Base-by-base conservation (phyloP, 2,329 filamentous ascomycete genomes). In the Lasiodiplodia sp. region DNA sequence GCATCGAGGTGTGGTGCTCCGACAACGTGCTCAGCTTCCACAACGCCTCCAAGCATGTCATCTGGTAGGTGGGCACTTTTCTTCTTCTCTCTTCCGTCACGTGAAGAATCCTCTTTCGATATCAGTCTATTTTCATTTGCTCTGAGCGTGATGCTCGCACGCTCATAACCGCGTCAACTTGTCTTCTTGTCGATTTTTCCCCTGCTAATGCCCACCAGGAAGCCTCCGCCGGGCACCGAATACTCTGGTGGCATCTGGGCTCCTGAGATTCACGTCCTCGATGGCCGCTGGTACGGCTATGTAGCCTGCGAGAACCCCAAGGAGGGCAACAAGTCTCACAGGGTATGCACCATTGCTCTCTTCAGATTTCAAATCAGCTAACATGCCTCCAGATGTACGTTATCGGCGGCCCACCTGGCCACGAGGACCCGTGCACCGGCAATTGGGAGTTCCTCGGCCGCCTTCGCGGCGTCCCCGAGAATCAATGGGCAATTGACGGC, bases 281-380 rank as follows among this genome's bases (percentile, higher is more conserved):
- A 82, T 47, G 83, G 82, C 0, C 80, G 80, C 25, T 88, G 86
- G 86, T 88, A 86, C 74, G 79, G 87, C 69, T 87, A 87, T 74
- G 84, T 79, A 73, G 83, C 77, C 3, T 81, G 78, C 18, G 80
- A 78, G 23, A 73, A 83, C 70, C 79, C 79, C 0, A 69, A 73
- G 51, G 72, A 80, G n/a, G 82, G 82, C 65, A 84, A 84, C 73
- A 75, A 75, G 21, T 78, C 77, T 0, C 82, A 84, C 72, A 75
- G 82, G 25, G 57, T 47, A 47, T 16, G 57, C 55, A 16, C 18
- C 2, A 21, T 10, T 14, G 18, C 44, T 31, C n/a, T 23, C 23
- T 3, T 11, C 3, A 2, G 11, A 14, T 23, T 37, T 10, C 55
- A 14, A 3, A 5, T 11, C 37, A 16, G 18, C 57, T 60, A 31